Evolutionary conservation across 108 stramenopile species (phyloP).

Genomic region (Cyclotella cryptica): DNA sequence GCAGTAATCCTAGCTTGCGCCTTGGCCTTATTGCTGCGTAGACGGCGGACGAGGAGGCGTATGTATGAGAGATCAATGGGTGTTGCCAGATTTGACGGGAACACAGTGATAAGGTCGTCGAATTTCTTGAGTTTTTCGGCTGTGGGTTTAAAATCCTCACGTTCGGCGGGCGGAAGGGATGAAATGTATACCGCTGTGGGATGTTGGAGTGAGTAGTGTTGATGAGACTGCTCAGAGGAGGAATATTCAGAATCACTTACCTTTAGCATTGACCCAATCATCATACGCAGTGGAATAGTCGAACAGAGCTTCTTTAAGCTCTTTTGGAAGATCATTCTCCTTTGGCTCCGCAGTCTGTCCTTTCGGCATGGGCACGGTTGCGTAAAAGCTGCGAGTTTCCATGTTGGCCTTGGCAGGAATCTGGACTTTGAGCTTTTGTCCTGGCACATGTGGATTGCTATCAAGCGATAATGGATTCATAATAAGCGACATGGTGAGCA

Average conservation of each 20-base stretch:
- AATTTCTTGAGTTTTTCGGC: slow-evolving; percentile 76
- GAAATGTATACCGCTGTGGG: slow-evolving; percentile 41
- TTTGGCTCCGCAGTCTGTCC: slow-evolving; percentile 22
- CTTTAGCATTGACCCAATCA: slow-evolving; percentile 73
- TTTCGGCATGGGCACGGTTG: slow-evolving; percentile 69
- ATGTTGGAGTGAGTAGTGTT: not conserved
- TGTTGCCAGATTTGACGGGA: slow-evolving; percentile 73
- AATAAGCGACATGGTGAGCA: no score
- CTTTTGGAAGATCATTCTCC: slow-evolving; percentile 74
- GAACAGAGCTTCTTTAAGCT: slow-evolving; percentile 57
- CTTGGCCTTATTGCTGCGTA: slow-evolving; percentile 72
- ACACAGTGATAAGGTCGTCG: slow-evolving; percentile 66
- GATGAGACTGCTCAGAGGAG: not conserved
- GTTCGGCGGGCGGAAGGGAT: slow-evolving; percentile 29
- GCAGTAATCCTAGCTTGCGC: slow-evolving; percentile 43
- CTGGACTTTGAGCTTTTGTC: slow-evolving; percentile 79
- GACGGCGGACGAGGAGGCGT: slow-evolving; percentile 71
- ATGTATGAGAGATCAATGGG: slow-evolving; percentile 68
- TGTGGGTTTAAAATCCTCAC: slow-evolving; percentile 57
- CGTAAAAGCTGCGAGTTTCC: slow-evolving; percentile 59
- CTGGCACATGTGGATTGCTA: slow-evolving; percentile 79
- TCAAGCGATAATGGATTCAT: not conserved
- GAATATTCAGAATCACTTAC: not conserved
- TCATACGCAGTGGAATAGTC: slow-evolving; percentile 60
- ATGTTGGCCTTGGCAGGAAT: slow-evolving; percentile 78